Percentiles rank a stretch among this genome's conserved stretches.
These are phyloP conservation scores for Fraxinus floribunda DNA, from an alignment of 305 asterid genomes.

Conservation along the genomic window DNA sequence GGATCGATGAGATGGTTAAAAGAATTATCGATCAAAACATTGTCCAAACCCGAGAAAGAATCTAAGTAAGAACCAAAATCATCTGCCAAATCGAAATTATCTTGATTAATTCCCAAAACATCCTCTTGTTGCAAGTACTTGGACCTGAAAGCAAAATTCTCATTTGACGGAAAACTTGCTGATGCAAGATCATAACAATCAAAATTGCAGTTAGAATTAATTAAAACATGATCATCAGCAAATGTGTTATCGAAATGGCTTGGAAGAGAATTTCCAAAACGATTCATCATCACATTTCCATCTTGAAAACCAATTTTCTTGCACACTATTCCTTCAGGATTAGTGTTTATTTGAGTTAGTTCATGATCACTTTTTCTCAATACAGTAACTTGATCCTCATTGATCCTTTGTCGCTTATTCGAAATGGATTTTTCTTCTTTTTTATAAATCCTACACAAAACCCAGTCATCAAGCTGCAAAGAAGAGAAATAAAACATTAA, in stretches of 20 bases:
- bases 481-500: neutral
- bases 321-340: neutral
- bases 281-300: neutral
- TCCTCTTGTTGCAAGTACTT: neutral
- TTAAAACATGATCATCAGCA: neutral
- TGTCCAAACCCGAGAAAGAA: neutral
- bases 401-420: neutral
- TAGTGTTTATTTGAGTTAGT: neutral
- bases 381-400: neutral
- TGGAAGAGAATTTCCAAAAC: neutral
- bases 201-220: neutral
- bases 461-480: conserved; percentile 43
- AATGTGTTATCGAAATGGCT: neutral
- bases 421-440: conserved; percentile 22
- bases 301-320: neutral
- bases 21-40: neutral
- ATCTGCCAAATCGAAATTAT: neutral
- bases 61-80: neutral
- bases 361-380: neutral
- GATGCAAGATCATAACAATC: neutral
- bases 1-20: neutral
- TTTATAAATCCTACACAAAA: conserved; percentile 35
- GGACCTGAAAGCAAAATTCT: neutral
- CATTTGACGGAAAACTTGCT: neutral
- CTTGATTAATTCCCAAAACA: neutral